Base-by-base conservation (phyloP, 768 basidiomycete species). In the Collybiopsis confluens region DNA sequence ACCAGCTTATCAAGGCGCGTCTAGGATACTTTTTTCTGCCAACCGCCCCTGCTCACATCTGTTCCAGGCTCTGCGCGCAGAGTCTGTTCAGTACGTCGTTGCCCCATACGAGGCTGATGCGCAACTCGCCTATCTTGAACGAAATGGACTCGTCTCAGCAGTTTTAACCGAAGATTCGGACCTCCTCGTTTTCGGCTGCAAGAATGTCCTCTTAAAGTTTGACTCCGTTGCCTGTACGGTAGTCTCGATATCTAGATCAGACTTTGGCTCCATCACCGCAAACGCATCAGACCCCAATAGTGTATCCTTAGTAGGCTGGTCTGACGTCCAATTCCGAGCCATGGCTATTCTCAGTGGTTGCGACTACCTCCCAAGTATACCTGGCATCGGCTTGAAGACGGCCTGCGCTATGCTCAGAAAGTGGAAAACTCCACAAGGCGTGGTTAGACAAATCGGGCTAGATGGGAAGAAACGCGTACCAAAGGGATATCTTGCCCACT, bases 61-160 rank as follows among this genome's bases (percentile, higher is more conserved):
- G 45, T n/a, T 54, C 9, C 59, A 98, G 95, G 95, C 90, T 10
- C 75, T 99, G 28, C 80, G 80, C 45, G 90, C 88, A 10, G 95
- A 97, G 64, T 70, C 73, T 16, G 80, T 98, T 7, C 66, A 79
- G 18, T 97, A 96, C 64, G 74, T 98, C 36, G 97, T 98, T 16
- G 96, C 97, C 3, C 97, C 97, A 0, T 99, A 98, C 68, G 97
- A 99, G 75, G 97, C 97, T 0, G 97, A 99, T 63, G 93, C 97
- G 1, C 97, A 99, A 68, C 80, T 99, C 54, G 88, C 92, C 42
- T 98, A 88, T 69, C 80, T 99, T 41, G 97, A 98, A 64, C 82
- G 81, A 45, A 67, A 74, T 40, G 92, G 92, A 16, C 62, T 90
- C 30, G 90, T 93, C 37, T 88, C 95, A 65, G 97, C 86, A 2